Conservation (phyloP, 2,329 filamentous ascomycete species). For the Onygenales sp. region DNA sequence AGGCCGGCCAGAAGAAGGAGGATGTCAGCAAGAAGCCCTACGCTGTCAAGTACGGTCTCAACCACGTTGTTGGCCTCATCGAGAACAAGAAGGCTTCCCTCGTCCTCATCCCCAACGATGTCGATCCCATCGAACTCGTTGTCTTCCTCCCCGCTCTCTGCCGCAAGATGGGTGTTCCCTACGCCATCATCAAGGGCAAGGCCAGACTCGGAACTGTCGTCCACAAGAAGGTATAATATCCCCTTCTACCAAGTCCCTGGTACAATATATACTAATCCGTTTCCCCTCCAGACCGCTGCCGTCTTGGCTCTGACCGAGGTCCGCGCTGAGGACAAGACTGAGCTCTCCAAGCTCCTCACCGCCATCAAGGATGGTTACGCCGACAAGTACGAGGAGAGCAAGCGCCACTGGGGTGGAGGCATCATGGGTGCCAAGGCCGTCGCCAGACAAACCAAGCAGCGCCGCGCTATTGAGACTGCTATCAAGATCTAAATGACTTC, state of each 20-base stretch:
- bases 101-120: conserved; percentile 98
- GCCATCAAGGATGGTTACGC: conserved; percentile 97
- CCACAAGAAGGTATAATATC: conserved; percentile 79
- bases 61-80: conserved; percentile 95
- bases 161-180: conserved; percentile 99
- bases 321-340: conserved; percentile 94
- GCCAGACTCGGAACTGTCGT: conserved; percentile 96
- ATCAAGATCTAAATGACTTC: conserved; percentile 82
- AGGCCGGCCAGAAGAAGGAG: conserved; percentile 99
- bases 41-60: conserved; percentile 98
- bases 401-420: conserved; percentile 97
- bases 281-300: conserved; percentile 64
- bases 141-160: conserved; percentile 98
- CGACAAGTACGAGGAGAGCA: conserved; percentile 85
- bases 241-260: background rate
- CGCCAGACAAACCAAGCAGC: conserved; percentile 69
- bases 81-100: conserved; percentile 99
- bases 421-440: conserved; percentile 98
- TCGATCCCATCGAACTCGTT: conserved; percentile 98
- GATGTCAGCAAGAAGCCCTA: conserved; percentile 99
- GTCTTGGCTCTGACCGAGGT: conserved; percentile 95
- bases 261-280: background rate
- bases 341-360: conserved; percentile 92
- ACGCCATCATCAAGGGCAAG: conserved; percentile 99
- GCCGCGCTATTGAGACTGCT: conserved; percentile 85